phyloP scores from a whole-genome alignment of 345 rosid genomes.

The Turritis glabra region DNA sequence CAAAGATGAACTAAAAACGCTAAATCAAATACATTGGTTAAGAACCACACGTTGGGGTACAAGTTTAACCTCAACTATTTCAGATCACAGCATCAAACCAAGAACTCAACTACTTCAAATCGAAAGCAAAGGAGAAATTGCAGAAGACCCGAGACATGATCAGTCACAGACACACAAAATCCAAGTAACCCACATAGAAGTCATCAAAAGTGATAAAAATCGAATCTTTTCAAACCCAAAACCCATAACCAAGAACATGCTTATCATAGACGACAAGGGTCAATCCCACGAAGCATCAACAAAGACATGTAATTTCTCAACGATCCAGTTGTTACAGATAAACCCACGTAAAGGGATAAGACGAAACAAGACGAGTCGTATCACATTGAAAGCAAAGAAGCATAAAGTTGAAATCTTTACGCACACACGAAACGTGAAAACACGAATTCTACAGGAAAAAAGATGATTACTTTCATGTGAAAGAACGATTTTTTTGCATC shows the following conservation, averaged over 20 bases:
- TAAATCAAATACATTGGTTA: not conserved
- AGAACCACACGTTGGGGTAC: not conserved
- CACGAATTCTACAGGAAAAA: slow-evolving; percentile 26
- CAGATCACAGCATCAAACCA: slow-evolving; percentile 15
- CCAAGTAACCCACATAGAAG: not conserved
- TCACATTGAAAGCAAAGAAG: slow-evolving; percentile 28
- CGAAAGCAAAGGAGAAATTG: not conserved
- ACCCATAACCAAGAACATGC: slow-evolving; percentile 32
- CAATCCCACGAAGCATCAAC: slow-evolving; percentile 17
- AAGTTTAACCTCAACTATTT: not conserved
- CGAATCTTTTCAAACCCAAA: not conserved
- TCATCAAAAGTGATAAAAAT: not conserved
- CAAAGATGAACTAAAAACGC: not conserved
- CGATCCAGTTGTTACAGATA: slow-evolving; percentile 39
- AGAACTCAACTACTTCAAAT: slow-evolving; percentile 3
- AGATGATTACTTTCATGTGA: slow-evolving; percentile 43
- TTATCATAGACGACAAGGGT: not conserved
- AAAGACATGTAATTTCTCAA: slow-evolving; percentile 24
- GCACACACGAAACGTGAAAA: slow-evolving; percentile 40
- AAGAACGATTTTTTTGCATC: slow-evolving; percentile 25
- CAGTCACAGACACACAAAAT: slow-evolving; percentile 24
- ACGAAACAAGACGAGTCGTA: slow-evolving; percentile 11
- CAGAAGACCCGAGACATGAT: not conserved
- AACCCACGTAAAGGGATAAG: slow-evolving; percentile 34
- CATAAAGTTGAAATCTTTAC: slow-evolving; percentile 26